Evolutionary conservation across 2,329 filamentous ascomycete species (phyloP), one percentile per base, ranked within the genome.

Genomic region (Apiospora hydei): DNA sequence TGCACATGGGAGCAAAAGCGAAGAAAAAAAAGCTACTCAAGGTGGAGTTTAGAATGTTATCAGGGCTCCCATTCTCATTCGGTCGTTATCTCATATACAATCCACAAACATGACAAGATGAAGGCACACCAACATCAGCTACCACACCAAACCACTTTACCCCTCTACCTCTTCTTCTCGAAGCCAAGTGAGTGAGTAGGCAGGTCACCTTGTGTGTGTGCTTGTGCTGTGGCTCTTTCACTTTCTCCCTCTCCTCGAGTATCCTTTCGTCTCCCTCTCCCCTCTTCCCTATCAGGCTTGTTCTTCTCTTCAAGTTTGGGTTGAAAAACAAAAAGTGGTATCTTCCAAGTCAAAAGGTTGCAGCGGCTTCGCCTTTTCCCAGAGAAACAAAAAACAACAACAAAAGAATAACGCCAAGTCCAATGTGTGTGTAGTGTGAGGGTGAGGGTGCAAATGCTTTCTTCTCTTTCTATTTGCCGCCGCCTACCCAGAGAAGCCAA

Each of bases 61-160:
- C 57, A 34, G 30, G 57, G 57, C 18, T 64, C 34, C 57, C 68
- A 70, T 72, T 72, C 61, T 72, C 71, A 72, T 70, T 72, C 41
- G 34, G 68, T 72, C 71, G 46, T 72, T 51, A 72, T 70, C 71
- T 68, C 71, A 70, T 72, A 51, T 67, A 61, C 46, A 46, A 26
- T 30, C 67, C 53, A 34, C 26, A 49, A 53, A 44, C 30, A 53
- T 47, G 49, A 68, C 66, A 57, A 69, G 26, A 57, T 68, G 41
- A 24, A 46, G n/a, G 43, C 5, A 30, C 41, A 46, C 21, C 44
- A 24, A 18, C 66, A 30, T 30, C 26, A 26, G 6, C 66, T 24
- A 6, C 38, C 14, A 6, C 38, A 26, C 21, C 43, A 46, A 46
- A 18, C 66, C 66, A 21, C 44, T 14, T 44, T 44, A 5, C 66